phyloP scores from a whole-genome alignment of 1,284 basidiomycete genomes.

The Ustilago trichophora region DNA sequence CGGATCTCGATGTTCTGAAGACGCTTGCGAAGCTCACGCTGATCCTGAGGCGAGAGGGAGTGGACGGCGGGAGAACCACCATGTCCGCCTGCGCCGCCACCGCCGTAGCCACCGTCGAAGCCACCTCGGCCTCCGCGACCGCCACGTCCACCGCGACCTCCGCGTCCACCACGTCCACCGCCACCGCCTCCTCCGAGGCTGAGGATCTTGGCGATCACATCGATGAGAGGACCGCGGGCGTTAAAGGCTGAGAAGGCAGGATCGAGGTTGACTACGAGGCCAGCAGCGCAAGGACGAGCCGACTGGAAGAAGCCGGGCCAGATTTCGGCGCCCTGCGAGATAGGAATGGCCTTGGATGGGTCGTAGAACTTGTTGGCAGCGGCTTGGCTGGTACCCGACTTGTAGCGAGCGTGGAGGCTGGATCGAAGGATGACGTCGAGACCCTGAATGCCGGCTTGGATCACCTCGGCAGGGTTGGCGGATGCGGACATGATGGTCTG shows the following conservation, averaged over 20 bases:
- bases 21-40: constrained; percentile 45
- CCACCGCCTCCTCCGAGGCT: constrained; percentile 29
- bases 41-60: constrained; percentile 20
- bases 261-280: constrained; percentile 57
- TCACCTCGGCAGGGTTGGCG: constrained; percentile 33
- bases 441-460: constrained; percentile 34
- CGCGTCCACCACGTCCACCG: constrained; percentile 33
- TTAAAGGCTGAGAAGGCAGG: constrained; percentile 52
- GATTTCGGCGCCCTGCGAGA: constrained; percentile 48
- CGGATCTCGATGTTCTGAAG: constrained; percentile 41
- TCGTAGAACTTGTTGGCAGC: constrained; percentile 54
- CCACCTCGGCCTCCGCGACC: too few species aligned
- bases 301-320: constrained; percentile 55
- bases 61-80: constrained; percentile 7
- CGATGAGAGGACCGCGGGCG: constrained; percentile 33
- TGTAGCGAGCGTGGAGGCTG: constrained; percentile 12
- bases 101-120: too few species aligned
- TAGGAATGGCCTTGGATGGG: constrained; percentile 17
- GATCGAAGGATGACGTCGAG: constrained; percentile 39
- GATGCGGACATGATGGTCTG: constrained; percentile 32
- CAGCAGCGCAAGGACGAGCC: constrained; percentile 43
- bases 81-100: constrained; percentile 14
- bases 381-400: constrained; percentile 25
- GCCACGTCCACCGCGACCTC: constrained; percentile 31
- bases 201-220: constrained; percentile 40